Percentiles rank a stretch among this genome's conserved stretches.
Conservation (phyloP, 2,329 filamentous ascomycete genomes). For the Colletotrichum kahawae region DNA sequence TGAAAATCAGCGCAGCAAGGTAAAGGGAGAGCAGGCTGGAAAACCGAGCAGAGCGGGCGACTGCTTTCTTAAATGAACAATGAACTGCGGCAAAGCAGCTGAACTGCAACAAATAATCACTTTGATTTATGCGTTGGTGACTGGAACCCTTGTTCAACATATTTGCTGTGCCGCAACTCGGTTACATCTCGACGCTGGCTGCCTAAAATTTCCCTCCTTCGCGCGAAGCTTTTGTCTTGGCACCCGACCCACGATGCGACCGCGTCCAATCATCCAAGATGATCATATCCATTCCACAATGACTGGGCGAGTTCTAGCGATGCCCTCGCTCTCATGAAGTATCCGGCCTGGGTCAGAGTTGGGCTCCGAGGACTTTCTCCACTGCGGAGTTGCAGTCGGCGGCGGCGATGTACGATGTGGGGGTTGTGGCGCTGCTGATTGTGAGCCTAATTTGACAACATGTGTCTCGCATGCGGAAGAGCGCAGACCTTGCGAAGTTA, state of each 20-base stretch:
- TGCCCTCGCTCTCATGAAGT: neutral
- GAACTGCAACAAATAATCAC: neutral
- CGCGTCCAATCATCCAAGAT: no score
- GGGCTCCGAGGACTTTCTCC: neutral
- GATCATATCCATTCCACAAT: neutral
- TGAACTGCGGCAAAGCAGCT: neutral
- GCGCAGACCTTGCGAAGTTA: neutral
- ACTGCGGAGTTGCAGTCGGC: neutral
- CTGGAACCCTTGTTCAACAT: neutral
- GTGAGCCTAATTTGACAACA: neutral
- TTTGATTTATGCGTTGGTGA: neutral
- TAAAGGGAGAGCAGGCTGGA: neutral
- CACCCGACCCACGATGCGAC: neutral
- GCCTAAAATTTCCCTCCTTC: neutral
- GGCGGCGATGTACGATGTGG: neutral
- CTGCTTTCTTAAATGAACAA: neutral
- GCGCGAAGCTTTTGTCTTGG: neutral
- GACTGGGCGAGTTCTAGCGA: neutral
- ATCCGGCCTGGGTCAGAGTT: neutral
- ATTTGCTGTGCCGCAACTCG: neutral
- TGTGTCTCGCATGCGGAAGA: neutral
- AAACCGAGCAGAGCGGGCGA: neutral
- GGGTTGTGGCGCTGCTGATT: neutral
- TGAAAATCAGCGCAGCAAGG: neutral
- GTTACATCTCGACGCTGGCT: neutral